Base-by-base conservation (phyloP, 2,329 filamentous ascomycete species). In the Trichoderma endophyticum region DNA sequence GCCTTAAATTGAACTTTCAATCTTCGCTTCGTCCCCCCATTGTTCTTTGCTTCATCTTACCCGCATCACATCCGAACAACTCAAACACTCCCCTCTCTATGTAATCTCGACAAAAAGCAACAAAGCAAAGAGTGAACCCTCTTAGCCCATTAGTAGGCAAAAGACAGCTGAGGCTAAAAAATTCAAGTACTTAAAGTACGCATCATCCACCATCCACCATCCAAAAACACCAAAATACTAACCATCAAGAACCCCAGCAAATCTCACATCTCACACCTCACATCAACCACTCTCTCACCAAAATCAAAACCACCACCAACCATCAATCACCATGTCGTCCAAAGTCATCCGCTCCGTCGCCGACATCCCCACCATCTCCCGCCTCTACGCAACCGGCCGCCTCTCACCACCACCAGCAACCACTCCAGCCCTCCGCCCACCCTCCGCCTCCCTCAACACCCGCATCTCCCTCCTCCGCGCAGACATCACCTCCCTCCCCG, bases 401-500 rank as follows among this genome's bases (percentile, higher is more conserved):
- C 84, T 93, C 6, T n/a, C 72, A 30, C 28, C 28, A 28, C 72
- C 15, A 26, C 60, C 32, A 18, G 73, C 24, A 21, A 30, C 7
- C 14, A 1, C 57, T 3, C 7, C 51, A 3, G 6, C 75, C 54
- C 54, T 76, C 67, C 63, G 26, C 75, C 51, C 79, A 80, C 26
- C 85, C 5, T 88, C 86, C n/a, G 80, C 86, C 71, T 76, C 81
- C 11, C 84, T 92, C 82, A 97, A 97, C 83, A 82, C 89, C 78
- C 90, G 88, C 74, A 86, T 98, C 77, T 89, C 88, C 60, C 83
- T 95, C 48, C 86, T 94, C 75, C 87, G 89, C 71, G 89, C 89
- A 76, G 94, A 97, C 80, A 97, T 98, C 81, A 98, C 95, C 15
- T 90, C 86, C 15, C 88, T 98, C 4, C 80, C 86, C 36, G 87